phyloP scores from a whole-genome alignment of 1,139 yeast species.

The Hyphopichia burtonii region DNA sequence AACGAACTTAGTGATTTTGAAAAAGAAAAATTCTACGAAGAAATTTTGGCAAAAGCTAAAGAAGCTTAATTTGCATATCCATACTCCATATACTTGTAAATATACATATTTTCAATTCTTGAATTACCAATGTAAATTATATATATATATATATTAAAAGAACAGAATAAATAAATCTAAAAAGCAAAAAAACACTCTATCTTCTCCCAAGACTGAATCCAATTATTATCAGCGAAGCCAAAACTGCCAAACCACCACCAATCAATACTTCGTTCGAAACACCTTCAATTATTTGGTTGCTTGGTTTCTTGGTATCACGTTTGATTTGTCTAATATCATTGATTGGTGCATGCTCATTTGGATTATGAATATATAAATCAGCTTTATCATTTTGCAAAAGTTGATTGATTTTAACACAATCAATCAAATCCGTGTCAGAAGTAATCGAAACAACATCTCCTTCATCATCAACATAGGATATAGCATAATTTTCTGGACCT shows the following conservation, averaged over 20 bases:
- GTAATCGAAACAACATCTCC: slow-evolving; percentile 80
- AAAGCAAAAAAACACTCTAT: slow-evolving; percentile 7
- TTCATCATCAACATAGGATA: slow-evolving; percentile 82
- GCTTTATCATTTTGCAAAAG: slow-evolving; percentile 57
- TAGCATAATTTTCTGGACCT: slow-evolving; percentile 48
- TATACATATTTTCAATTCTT: not conserved
- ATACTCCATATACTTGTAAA: not conserved
- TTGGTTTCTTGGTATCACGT: slow-evolving; percentile 11
- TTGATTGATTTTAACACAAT: slow-evolving; percentile 61
- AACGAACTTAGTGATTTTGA: slow-evolving; percentile 30
- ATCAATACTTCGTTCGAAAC: slow-evolving; percentile 58
- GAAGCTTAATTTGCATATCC: slow-evolving; percentile 7
- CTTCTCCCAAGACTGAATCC: slow-evolving; percentile 49
- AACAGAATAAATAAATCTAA: not conserved
- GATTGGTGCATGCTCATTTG: slow-evolving; percentile 47
- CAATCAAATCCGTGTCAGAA: slow-evolving; percentile 67
- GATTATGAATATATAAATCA: slow-evolving; percentile 71
- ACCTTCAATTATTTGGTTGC: slow-evolving; percentile 47
- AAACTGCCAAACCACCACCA: slow-evolving; percentile 61
- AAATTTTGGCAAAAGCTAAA: slow-evolving; percentile 35
- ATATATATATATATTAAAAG: slow-evolving; percentile 3
- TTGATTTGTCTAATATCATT: slow-evolving; percentile 17
- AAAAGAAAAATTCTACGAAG: slow-evolving; percentile 28
- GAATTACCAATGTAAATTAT: not conserved
- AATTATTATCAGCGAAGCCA: slow-evolving; percentile 59